These are phyloP conservation scores for Sedum album DNA, from an alignment of 164 flowering plant genomes.

Conservation along the genomic window DNA sequence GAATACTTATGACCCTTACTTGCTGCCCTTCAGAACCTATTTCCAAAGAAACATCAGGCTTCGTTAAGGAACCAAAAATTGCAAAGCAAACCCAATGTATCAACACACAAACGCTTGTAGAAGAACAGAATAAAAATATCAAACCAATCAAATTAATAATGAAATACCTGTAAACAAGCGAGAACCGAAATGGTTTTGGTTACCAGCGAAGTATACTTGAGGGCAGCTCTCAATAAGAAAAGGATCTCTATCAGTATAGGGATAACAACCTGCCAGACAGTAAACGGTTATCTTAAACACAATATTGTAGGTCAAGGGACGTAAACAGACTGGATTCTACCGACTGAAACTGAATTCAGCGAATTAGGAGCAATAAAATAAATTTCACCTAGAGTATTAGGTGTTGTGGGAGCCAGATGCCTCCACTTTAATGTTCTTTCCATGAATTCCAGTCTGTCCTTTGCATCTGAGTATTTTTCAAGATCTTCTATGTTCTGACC, in stretches of 20 bases:
- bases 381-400: constrained; percentile 78
- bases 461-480: constrained; percentile 73
- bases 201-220: constrained; percentile 91
- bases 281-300: neutral
- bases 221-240: constrained; percentile 86
- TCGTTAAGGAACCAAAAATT: neutral
- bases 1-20: constrained; percentile 77
- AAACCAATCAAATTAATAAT: neutral
- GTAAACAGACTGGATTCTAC: neutral
- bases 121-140: neutral
- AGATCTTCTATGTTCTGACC: constrained; percentile 94
- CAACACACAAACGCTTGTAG: neutral
- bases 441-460: constrained; percentile 65
- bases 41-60: constrained; percentile 1
- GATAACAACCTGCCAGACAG: constrained; percentile 71
- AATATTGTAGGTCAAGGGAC: neutral
- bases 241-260: constrained; percentile 89
- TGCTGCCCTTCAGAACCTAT: constrained; percentile 88
- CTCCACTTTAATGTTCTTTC: constrained; percentile 96
- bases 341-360: neutral
- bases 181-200: constrained; percentile 63
- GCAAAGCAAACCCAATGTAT: neutral
- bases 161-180: constrained; percentile 53
- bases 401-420: constrained; percentile 94
- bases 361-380: neutral